Conservation (phyloP, 805 yeast species). For the Wickerhamiella lipophila region DNA sequence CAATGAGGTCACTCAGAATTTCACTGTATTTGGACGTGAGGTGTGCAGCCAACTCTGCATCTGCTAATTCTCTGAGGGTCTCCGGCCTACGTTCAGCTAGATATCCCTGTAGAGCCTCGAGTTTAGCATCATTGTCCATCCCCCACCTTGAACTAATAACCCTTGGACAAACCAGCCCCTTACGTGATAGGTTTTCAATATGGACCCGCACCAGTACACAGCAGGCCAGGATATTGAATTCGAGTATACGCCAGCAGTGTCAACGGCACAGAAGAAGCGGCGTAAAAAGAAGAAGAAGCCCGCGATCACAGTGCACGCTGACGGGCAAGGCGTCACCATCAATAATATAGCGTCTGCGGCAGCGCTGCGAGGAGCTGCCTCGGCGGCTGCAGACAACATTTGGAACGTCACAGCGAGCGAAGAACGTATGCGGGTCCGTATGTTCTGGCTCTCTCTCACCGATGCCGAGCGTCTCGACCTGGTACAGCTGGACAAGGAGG, state of each 20-base stretch:
- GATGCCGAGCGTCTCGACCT: slow-evolving; percentile 49
- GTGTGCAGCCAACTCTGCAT: background rate
- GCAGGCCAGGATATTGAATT: slow-evolving; percentile 6
- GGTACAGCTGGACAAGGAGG: slow-evolving; percentile 53
- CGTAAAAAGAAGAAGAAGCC: slow-evolving; percentile 17
- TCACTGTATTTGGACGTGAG: background rate
- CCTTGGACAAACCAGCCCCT: background rate
- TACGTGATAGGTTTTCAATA: slow-evolving; percentile 7
- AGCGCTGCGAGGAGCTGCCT: slow-evolving; percentile 2
- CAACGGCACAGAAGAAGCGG: slow-evolving; percentile 12
- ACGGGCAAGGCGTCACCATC: slow-evolving; percentile 61
- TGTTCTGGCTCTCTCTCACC: slow-evolving; percentile 55
- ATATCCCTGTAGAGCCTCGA: background rate
- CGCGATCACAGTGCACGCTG: slow-evolving; percentile 39
- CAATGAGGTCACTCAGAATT: background rate
- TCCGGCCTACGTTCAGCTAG: background rate
- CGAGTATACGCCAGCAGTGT: slow-evolving; percentile 2
- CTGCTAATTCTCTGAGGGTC: background rate
- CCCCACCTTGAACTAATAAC: background rate
- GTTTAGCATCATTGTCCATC: background rate
- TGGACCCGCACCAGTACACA: slow-evolving; percentile 11
- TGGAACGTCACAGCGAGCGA: slow-evolving; percentile 40
- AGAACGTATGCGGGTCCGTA: slow-evolving; percentile 39
- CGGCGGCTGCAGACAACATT: slow-evolving; percentile 9
- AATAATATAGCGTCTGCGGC: slow-evolving; percentile 33